These are phyloP conservation scores for Magnaporthiopsis poae DNA, from an alignment of 2,329 filamentous ascomycete species.

Conservation along the genomic window DNA sequence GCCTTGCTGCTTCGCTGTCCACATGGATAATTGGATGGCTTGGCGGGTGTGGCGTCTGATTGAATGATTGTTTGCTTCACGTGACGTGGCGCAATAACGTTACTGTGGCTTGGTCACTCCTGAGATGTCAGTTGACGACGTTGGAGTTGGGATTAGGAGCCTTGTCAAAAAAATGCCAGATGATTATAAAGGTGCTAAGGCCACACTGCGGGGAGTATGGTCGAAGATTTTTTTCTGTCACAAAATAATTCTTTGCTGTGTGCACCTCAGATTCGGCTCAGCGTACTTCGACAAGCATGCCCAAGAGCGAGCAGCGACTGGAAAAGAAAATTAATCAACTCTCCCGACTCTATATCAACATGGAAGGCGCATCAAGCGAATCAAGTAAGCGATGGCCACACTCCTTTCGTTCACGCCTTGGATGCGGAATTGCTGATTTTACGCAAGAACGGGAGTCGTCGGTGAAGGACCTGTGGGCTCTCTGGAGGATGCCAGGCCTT, in stretches of 20 bases:
- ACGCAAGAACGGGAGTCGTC: neutral
- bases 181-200: neutral
- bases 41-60: neutral
- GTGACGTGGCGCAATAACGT: neutral
- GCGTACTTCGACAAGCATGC: too few relatives aligned
- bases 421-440: neutral
- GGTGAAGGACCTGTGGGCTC: neutral
- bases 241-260: neutral
- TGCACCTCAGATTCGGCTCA: too few relatives aligned
- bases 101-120: constrained; percentile 1
- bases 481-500: neutral
- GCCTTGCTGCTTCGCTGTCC: neutral
- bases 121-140: neutral
- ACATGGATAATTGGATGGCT: neutral
- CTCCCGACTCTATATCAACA: too few relatives aligned
- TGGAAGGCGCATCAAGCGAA: too few relatives aligned
- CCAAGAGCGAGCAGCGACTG: too few relatives aligned
- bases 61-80: neutral
- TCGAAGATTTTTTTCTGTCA: neutral
- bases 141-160: neutral
- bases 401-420: too few relatives aligned
- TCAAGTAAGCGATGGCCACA: too few relatives aligned
- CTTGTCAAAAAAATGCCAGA: neutral
- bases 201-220: too few relatives aligned
- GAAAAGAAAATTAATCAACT: too few relatives aligned